Evolutionary conservation across 345 rosid species (phyloP).

Genomic region (Pistacia atlantica): DNA sequence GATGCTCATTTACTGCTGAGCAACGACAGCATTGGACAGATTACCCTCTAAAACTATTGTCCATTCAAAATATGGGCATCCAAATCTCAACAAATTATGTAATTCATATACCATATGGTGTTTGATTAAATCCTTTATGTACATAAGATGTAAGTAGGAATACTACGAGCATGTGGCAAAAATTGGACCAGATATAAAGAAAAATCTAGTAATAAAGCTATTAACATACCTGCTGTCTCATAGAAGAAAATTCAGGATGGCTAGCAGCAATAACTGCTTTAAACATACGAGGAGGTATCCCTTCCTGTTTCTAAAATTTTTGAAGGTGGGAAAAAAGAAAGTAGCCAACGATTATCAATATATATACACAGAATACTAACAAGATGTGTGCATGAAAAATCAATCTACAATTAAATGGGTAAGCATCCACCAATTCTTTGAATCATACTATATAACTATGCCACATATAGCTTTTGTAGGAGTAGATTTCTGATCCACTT

Average conservation of each 20-base stretch:
- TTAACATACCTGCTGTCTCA: constrained; percentile 89
- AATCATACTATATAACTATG: not conserved
- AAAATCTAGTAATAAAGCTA: not conserved
- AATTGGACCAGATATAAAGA: not conserved
- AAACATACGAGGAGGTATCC: constrained; percentile 97
- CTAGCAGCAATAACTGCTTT: constrained; percentile 93
- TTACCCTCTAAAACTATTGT: not conserved
- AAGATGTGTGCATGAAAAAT: not conserved
- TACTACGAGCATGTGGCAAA: not conserved
- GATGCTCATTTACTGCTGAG: not conserved
- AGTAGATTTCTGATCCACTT: no score
- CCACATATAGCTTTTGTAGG: no score
- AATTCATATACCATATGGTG: not conserved
- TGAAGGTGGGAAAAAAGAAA: not conserved
- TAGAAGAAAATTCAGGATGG: constrained; percentile 90
- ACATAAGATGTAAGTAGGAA: not conserved
- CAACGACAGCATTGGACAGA: constrained; percentile 1
- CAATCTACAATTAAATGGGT: not conserved
- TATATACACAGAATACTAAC: not conserved
- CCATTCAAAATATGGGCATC: not conserved
- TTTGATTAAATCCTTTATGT: not conserved
- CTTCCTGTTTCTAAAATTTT: constrained; percentile 77
- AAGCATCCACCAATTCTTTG: not conserved
- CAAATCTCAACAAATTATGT: not conserved
- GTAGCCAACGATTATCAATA: not conserved